Evolutionary conservation across 768 basidiomycete genomes (phyloP).

Genomic region (Trametes cubensis): DNA sequence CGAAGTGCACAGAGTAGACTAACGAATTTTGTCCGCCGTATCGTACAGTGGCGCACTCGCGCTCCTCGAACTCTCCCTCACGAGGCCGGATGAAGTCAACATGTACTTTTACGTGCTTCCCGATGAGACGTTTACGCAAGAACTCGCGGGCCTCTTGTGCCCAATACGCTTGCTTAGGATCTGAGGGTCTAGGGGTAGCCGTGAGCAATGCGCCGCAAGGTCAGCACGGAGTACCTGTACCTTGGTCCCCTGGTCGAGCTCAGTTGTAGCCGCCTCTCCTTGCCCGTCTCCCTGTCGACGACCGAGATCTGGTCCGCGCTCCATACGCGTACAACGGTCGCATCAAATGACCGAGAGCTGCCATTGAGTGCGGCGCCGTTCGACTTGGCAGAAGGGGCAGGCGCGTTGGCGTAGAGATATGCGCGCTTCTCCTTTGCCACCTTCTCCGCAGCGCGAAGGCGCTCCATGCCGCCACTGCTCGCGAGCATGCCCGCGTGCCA

Average conservation of each 20-base stretch:
- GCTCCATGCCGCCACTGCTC: slow-evolving; percentile 81
- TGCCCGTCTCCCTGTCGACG: slow-evolving; percentile 66
- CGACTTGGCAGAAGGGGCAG: slow-evolving; percentile 50
- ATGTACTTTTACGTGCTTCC: slow-evolving; percentile 80
- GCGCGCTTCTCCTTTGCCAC: slow-evolving; percentile 74
- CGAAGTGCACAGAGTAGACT: slow-evolving; percentile 32
- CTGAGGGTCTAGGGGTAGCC: slow-evolving; percentile 67
- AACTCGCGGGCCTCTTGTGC: slow-evolving; percentile 94
- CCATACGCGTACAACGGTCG: slow-evolving; percentile 85
- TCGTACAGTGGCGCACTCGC: slow-evolving; percentile 88
- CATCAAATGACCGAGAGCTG: slow-evolving; percentile 66
- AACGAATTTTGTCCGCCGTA: slow-evolving; percentile 82
- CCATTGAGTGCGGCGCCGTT: slow-evolving; percentile 49
- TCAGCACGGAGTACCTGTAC: slow-evolving; percentile 42
- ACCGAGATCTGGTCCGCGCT: slow-evolving; percentile 89
- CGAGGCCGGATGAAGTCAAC: slow-evolving; percentile 90
- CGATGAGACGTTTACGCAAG: slow-evolving; percentile 88
- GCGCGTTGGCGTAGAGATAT: slow-evolving; percentile 65
- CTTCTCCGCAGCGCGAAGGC: slow-evolving; percentile 82
- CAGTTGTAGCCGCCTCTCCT: slow-evolving; percentile 83
- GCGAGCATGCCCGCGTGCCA: slow-evolving; percentile 98
- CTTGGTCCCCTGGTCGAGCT: slow-evolving; percentile 88
- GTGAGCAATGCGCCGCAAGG: slow-evolving; percentile 15
- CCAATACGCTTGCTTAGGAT: slow-evolving; percentile 84
- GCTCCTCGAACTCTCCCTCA: slow-evolving; percentile 92